Evolutionary conservation across 2,329 filamentous ascomycete genomes (phyloP), one percentile per base, ranked within the genome.

Genomic region (Tolypocladium inflatum): DNA sequence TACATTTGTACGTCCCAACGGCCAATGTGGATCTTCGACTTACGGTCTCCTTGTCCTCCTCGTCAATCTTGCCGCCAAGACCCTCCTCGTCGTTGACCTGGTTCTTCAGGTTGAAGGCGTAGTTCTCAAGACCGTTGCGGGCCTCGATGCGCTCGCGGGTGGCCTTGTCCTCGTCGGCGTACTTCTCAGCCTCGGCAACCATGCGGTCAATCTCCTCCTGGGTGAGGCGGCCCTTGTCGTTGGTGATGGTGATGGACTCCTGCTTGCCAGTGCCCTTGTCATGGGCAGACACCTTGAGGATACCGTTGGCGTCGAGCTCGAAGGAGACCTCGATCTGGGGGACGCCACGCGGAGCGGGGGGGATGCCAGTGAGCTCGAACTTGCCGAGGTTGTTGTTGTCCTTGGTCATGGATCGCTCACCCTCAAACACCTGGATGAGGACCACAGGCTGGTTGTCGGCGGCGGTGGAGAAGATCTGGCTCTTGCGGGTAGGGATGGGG

Each of bases 131-230:
- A 67, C 87, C 86, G 79, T 99, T 97, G 73, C 93, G 89, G 68
- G 92, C 88, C 81, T 97, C 92, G 68, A 99, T 96, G 80, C 92
- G 92, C 81, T 94, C 90, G 73, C 91, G 91, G 71, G 90, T 95
- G 63, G 92, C 92, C 86, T 97, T 97, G 82, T 99, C 94, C 80
- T 97, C 94, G 77, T 99, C 94, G 72, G 94, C 94, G 74, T 92
- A 97, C 80, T 97, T 90, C 86, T 97, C 94, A 61, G 94, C 94
- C 79, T 99, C 94, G 67, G 88, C 87, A 64, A 99, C 91, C 94
- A 99, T 99, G 76, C 94, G 94, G 77, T 97, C 93, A 68, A 99
- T 99, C 77, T 99, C 94, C 67, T 99, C 94, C 71, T 89, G 88
- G 68, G 89, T 91, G 56, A 99, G 88, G 75, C 94, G 93, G 66